These are phyloP conservation scores for Aureobasidium sp. DNA, from an alignment of 2,329 filamentous ascomycete species.

Conservation along the genomic window DNA sequence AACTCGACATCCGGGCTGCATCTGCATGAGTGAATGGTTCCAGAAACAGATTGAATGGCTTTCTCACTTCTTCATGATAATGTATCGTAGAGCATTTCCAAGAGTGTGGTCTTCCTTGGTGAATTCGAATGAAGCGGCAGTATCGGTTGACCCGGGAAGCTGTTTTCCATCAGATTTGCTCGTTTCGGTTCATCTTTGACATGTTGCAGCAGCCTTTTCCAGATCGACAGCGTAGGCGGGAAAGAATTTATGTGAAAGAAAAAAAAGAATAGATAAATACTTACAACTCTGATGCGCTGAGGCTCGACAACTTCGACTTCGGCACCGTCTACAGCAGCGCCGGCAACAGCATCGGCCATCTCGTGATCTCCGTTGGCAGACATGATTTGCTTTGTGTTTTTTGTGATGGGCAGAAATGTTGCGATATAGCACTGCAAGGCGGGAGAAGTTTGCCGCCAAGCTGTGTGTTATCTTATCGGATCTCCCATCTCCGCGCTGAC, in stretches of 20 bases:
- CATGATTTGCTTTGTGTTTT: constrained; percentile 3
- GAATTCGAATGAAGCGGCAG: constrained; percentile 91
- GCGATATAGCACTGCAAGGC: neutral
- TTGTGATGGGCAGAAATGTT: neutral
- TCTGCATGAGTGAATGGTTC: neutral
- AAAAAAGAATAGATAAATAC: constrained; percentile 17
- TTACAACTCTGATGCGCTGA: constrained; percentile 40
- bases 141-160: constrained; percentile 77
- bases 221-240: neutral
- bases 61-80: constrained; percentile 94
- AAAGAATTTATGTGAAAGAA: neutral
- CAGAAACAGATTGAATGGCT: neutral
- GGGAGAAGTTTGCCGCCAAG: constrained; percentile 14
- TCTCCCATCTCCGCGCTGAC: neutral
- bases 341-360: constrained; percentile 33
- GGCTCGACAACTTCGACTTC: constrained; percentile 32
- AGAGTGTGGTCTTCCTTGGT: constrained; percentile 90
- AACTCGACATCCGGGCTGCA: constrained; percentile 89
- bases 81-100: constrained; percentile 86
- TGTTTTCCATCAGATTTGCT: constrained; percentile 31
- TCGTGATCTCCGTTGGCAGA: constrained; percentile 20
- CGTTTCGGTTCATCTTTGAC: neutral
- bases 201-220: neutral
- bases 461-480: neutral
- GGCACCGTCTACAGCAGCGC: constrained; percentile 43